These are phyloP conservation scores for Erodium maritimum DNA, from an alignment of 345 rosid species.

Conservation along the genomic window DNA sequence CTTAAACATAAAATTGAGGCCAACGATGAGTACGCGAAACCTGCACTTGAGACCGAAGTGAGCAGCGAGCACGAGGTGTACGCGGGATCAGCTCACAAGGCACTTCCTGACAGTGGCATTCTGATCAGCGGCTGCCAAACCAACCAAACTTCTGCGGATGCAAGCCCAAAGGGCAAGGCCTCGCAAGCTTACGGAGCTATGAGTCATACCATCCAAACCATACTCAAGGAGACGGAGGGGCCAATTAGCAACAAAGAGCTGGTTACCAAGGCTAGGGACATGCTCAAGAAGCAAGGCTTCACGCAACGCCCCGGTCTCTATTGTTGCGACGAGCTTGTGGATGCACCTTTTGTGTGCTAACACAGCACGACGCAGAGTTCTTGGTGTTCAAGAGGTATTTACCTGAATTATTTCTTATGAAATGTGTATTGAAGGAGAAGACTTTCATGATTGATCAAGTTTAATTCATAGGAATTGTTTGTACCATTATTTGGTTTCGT, in stretches of 20 bases:
- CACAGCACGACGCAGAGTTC: too few relatives aligned
- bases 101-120: conserved; percentile 66
- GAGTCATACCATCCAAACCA: conserved; percentile 78
- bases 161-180: conserved; percentile 61
- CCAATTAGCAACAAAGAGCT: conserved; percentile 19
- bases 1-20: conserved; percentile 68
- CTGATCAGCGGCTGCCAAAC: conserved; percentile 89
- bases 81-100: conserved; percentile 53
- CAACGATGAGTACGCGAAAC: conserved; percentile 51
- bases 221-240: conserved; percentile 55
- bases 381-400: too few relatives aligned
- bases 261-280: conserved; percentile 29
- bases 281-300: conserved; percentile 31
- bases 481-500: too few relatives aligned
- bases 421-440: too few relatives aligned
- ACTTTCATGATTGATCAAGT: too few relatives aligned
- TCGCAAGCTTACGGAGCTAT: conserved; percentile 78
- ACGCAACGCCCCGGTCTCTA: conserved; percentile 46
- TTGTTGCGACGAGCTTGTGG: conserved; percentile 27
- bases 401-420: too few relatives aligned
- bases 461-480: too few relatives aligned
- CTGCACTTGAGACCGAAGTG: conserved; percentile 62
- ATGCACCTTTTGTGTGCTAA: conserved; percentile 30
- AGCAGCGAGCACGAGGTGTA: conserved; percentile 60
- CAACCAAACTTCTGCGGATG: conserved; percentile 93